Conservation (phyloP, 768 basidiomycete genomes). For the Paxillus rubicundulus region DNA sequence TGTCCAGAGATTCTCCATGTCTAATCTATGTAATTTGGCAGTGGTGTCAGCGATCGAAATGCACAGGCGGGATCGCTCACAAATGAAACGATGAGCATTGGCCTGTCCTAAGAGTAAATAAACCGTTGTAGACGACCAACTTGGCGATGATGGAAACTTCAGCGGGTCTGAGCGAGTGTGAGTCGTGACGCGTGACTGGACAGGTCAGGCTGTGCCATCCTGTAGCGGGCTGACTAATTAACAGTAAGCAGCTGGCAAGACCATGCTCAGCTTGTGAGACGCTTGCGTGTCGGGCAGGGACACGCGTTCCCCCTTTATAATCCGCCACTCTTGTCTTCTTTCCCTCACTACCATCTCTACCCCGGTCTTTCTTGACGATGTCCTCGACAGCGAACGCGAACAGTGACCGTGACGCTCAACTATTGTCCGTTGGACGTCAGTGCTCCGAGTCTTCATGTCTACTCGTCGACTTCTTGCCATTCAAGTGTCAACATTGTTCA, state of each 20-base stretch:
- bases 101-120: neutral
- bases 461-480: slow-evolving; percentile 80
- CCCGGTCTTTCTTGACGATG: slow-evolving; percentile 19
- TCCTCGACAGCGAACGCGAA: slow-evolving; percentile 17
- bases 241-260: too few species aligned
- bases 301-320: slow-evolving; percentile 30
- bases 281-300: slow-evolving; percentile 21
- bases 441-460: slow-evolving; percentile 66
- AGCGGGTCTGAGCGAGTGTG: too few species aligned
- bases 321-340: slow-evolving; percentile 1
- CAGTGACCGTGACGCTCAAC: slow-evolving; percentile 46
- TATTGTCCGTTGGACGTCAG: slow-evolving; percentile 68
- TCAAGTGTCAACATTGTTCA: slow-evolving; percentile 81
- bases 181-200: too few species aligned
- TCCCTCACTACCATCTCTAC: neutral
- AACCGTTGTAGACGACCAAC: too few species aligned
- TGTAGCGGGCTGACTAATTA: neutral
- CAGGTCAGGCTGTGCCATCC: too few species aligned
- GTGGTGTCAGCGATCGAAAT: neutral
- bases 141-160: too few species aligned
- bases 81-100: slow-evolving; percentile 25
- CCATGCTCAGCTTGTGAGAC: neutral
- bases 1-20: slow-evolving; percentile 78
- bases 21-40: slow-evolving; percentile 46
- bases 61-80: slow-evolving; percentile 14